Evolutionary conservation across 768 basidiomycete genomes (phyloP).

Genomic region (Suillus weaverae): DNA sequence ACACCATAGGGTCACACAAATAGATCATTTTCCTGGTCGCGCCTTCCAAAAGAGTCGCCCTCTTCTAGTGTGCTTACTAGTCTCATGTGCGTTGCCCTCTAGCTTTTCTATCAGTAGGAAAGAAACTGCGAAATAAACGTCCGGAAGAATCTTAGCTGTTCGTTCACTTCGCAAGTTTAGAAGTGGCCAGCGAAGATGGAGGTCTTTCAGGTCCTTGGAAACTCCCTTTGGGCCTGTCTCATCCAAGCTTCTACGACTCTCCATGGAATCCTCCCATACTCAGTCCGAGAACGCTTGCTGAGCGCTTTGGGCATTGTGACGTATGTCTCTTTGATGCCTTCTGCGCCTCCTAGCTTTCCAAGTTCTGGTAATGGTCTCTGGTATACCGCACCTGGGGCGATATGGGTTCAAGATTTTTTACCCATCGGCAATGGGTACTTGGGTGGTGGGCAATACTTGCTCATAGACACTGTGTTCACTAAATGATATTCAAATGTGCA

Average conservation of each 20-base stretch:
- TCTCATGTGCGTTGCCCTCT: not conserved
- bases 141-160: not conserved
- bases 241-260: constrained; percentile 15
- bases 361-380: constrained; percentile 74
- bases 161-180: not conserved
- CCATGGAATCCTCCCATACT: constrained; percentile 18
- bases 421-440: constrained; percentile 77
- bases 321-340: constrained; percentile 17
- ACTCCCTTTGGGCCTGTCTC: constrained; percentile 17
- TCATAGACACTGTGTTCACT: not conserved
- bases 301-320: constrained; percentile 22
- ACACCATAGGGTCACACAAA: not conserved
- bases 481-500: constrained; percentile 1
- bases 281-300: constrained; percentile 18
- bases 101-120: not conserved
- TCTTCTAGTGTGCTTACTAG: not conserved
- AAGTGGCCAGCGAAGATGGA: constrained; percentile 21
- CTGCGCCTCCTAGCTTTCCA: constrained; percentile 54
- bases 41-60: not conserved
- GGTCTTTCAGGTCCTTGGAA: constrained; percentile 19
- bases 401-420: constrained; percentile 62
- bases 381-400: constrained; percentile 53
- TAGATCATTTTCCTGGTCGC: not conserved
- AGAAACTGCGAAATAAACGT: not conserved
- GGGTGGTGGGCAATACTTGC: constrained; percentile 43